Percentiles rank a stretch among this genome's conserved stretches.
Conservation (phyloP, 208 protist species). For the Trypanosoma lewisi region DNA sequence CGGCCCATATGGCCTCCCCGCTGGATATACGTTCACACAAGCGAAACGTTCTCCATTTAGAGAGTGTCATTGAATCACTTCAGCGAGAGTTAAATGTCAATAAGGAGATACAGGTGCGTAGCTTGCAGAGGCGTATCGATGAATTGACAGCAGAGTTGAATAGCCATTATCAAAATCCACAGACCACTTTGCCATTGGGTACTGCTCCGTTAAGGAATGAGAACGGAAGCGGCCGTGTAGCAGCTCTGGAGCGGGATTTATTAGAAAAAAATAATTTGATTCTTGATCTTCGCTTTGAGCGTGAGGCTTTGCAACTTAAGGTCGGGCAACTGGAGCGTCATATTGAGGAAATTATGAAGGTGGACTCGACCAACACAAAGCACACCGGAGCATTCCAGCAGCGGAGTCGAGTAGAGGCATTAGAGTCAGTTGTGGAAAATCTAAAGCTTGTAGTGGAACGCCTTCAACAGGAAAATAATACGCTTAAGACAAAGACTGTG, state of each 20-base stretch:
- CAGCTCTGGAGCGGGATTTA: constrained; percentile 33
- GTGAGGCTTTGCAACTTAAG: constrained; percentile 61
- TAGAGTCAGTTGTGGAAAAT: constrained; percentile 71
- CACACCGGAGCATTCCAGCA: constrained; percentile 7
- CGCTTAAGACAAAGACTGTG: constrained; percentile 39
- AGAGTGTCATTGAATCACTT: constrained; percentile 62
- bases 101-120: constrained; percentile 33
- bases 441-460: constrained; percentile 72
- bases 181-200: not conserved
- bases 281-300: constrained; percentile 68
- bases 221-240: not conserved
- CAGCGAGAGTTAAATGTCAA: constrained; percentile 53
- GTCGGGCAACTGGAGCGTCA: constrained; percentile 65
- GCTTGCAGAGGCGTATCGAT: constrained; percentile 36
- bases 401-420: constrained; percentile 21
- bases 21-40: constrained; percentile 48
- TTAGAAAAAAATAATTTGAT: constrained; percentile 31
- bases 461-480: constrained; percentile 69
- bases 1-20: constrained; percentile 21
- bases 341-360: constrained; percentile 48
- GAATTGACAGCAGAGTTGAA: constrained; percentile 33
- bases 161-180: constrained; percentile 8
- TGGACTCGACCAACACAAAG: constrained; percentile 30
- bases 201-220: not conserved
- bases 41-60: constrained; percentile 43